Conservation (phyloP, 2,329 filamentous ascomycete species). For the Sporothrix schenckii region DNA sequence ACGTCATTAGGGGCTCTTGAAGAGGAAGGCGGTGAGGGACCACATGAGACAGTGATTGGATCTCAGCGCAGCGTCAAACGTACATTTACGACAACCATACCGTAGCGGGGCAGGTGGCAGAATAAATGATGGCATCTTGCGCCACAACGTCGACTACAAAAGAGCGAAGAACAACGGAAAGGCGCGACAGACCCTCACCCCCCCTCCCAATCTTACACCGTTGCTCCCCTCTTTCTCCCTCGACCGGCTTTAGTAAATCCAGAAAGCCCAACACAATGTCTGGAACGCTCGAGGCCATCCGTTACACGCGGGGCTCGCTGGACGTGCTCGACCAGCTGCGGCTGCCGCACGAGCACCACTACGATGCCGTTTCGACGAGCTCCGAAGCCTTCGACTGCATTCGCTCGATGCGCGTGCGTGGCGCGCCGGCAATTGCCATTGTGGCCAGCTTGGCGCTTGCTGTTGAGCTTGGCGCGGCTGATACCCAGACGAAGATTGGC, state of each 20-base stretch:
- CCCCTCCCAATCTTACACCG: background rate
- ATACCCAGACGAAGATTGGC: constrained; percentile 39
- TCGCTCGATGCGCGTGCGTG: constrained; percentile 75
- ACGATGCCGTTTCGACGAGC: constrained; percentile 70
- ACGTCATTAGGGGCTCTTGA: background rate
- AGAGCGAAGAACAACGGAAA: background rate
- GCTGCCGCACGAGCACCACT: constrained; percentile 77
- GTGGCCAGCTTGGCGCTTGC: constrained; percentile 90
- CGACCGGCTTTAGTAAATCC: background rate
- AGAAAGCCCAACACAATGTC: constrained; percentile 26
- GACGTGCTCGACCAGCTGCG: constrained; percentile 82
- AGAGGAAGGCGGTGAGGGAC: constrained; percentile 31
- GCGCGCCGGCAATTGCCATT: constrained; percentile 94
- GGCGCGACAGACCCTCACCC: background rate
- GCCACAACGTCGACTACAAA: background rate
- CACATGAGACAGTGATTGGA: constrained; percentile 19
- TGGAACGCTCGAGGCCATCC: constrained; percentile 68
- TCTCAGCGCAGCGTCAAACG: background rate
- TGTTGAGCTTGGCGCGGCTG: constrained; percentile 69
- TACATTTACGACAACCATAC: background rate
- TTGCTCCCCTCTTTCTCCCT: background rate
- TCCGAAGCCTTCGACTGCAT: constrained; percentile 82
- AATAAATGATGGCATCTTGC: constrained; percentile 25
- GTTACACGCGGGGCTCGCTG: constrained; percentile 71
- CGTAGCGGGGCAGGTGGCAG: constrained; percentile 30